Evolutionary conservation across 2,329 filamentous ascomycete genomes (phyloP).

Genomic region (Aspergillus fumigatiaffinis): DNA sequence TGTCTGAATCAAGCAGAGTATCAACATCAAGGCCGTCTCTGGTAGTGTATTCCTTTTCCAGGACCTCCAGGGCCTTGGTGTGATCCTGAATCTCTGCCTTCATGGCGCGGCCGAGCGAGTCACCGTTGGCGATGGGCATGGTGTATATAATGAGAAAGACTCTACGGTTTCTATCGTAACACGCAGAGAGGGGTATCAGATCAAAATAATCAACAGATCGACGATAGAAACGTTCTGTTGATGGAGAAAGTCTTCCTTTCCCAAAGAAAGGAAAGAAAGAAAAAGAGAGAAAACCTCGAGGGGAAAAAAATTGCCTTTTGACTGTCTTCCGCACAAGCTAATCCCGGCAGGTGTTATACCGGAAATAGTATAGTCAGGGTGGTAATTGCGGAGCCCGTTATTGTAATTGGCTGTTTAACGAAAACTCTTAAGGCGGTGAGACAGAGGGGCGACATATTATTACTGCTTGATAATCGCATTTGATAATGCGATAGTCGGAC

Average conservation of each 20-base stretch:
- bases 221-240: conserved; percentile 47
- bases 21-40: conserved; percentile 83
- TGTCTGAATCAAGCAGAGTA: conserved; percentile 84
- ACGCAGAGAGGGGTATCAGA: conserved; percentile 19
- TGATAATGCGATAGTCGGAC: neutral
- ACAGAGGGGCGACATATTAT: conserved; percentile 1
- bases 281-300: conserved; percentile 35
- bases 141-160: conserved; percentile 34
- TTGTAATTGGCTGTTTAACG: conserved; percentile 30
- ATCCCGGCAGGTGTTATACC: conserved; percentile 13
- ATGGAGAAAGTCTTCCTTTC: conserved; percentile 59
- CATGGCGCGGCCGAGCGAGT: conserved; percentile 47
- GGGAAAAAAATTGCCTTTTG: conserved; percentile 30
- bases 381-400: neutral
- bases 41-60: conserved; percentile 71
- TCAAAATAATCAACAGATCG: conserved; percentile 42
- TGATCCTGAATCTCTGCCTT: conserved; percentile 64
- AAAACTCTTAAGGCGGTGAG: conserved; percentile 24
- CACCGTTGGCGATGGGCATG: conserved; percentile 72
- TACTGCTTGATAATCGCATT: conserved; percentile 6
- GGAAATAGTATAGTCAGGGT: conserved; percentile 19
- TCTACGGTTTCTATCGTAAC: conserved; percentile 25
- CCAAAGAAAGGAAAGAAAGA: conserved; percentile 51
- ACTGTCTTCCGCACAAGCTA: conserved; percentile 23
- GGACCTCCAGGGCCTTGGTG: conserved; percentile 70